phyloP scores from a whole-genome alignment of 2,329 filamentous ascomycete species.

The Fusarium pseudonygamai region DNA sequence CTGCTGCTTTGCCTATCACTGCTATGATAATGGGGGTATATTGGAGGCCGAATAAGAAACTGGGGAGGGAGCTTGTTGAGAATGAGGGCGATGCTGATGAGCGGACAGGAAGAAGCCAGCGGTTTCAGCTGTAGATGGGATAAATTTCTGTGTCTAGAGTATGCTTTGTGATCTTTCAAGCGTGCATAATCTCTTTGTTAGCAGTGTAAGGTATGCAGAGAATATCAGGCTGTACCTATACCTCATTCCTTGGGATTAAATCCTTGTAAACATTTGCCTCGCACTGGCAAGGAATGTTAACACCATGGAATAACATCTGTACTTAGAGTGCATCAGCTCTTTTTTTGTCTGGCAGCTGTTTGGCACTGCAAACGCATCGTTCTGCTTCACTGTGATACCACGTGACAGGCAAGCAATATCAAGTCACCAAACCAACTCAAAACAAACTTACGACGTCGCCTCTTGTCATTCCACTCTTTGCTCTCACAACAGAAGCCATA shows the following conservation, averaged over 20 bases:
- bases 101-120: background rate
- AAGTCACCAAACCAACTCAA: background rate
- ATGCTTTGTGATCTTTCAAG: background rate
- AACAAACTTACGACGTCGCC: background rate
- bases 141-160: background rate
- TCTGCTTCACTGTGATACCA: background rate
- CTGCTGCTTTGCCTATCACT: conserved; percentile 24
- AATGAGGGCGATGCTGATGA: background rate
- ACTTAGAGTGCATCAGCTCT: rapidly evolving
- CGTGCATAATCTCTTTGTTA: too few relatives aligned
- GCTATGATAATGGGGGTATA: conserved; percentile 36
- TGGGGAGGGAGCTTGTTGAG: background rate
- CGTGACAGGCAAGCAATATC: background rate
- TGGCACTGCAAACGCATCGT: background rate
- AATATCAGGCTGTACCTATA: too few relatives aligned
- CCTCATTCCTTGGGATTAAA: too few relatives aligned
- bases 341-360: background rate
- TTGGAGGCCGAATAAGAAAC: conserved; percentile 33
- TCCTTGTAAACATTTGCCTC: background rate
- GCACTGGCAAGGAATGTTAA: background rate
- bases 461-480: background rate
- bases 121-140: background rate
- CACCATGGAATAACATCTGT: background rate
- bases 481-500: background rate
- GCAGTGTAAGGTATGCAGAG: too few relatives aligned